Evolutionary conservation across 1,284 basidiomycete genomes (phyloP), one percentile per base, ranked within the genome.

Genomic region (Trichosporon coremiiforme): DNA sequence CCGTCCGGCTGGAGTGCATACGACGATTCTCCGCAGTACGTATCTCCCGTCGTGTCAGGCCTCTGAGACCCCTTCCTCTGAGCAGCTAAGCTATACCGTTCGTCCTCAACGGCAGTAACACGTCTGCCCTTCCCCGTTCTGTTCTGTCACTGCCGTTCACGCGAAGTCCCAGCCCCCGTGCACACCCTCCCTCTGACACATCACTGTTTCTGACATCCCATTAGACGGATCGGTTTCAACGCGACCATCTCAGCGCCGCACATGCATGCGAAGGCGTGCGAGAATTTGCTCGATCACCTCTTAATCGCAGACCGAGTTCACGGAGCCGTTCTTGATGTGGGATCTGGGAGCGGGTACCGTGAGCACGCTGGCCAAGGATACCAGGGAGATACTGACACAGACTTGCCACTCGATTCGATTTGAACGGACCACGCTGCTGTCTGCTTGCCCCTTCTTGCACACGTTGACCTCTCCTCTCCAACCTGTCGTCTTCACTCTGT

Each of bases 331-430:
- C 74, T 84, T 17, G 83, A 84, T 63, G 82, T 84, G 0, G 83
- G 83, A 2, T 79, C 79, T 63, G 83, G 83, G 2, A 80, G 90
- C 31, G 90, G 90, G 15, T 92, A 91, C 84, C 88, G 90, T 91
- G 75, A 75, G 90, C 36, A 41, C 36, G 8, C 20, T n/a, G 20
- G 17, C 22, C 20, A 9, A 29, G 38, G 20, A 38, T 45, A 1
- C 25, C 3, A 29, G 65, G 25, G 9, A 47, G 41, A 45, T 63
- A 36, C 36, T 68, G 50, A 55, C 63, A 45, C 35, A 10, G 47
- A 12, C 50, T 60, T 15, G 29, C 29, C 63, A 41, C 63, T 29
- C 22, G 36, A 29, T 15, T 64, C 55, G 29, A 31, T 22, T 17
- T 33, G 15, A 33, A 33, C 31, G 57, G 17, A n/a, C 31, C 29